Evolutionary conservation across 2,329 filamentous ascomycete species (phyloP).

Genomic region (Botrytis paeoniae): DNA sequence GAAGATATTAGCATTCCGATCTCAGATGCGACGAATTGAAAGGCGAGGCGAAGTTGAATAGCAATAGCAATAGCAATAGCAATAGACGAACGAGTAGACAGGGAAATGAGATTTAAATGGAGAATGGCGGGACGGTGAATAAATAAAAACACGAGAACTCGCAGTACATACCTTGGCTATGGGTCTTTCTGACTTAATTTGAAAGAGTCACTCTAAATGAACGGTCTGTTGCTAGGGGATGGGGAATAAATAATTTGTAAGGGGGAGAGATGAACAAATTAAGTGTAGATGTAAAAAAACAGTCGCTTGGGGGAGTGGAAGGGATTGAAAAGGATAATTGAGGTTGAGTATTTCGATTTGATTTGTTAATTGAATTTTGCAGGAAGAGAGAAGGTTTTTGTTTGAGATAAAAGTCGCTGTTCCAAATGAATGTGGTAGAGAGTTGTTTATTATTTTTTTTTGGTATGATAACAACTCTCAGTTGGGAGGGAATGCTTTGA

Average conservation of each 20-base stretch:
- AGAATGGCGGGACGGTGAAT: conserved; percentile 7
- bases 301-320: conserved; percentile 12
- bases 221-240: background rate
- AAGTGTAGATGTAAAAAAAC: background rate
- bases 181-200: conserved; percentile 19
- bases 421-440: conserved; percentile 42
- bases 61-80: background rate
- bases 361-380: conserved; percentile 14
- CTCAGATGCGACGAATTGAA: conserved; percentile 1
- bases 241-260: conserved; percentile 8
- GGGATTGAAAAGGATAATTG: background rate
- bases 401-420: conserved; percentile 30
- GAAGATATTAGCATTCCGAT: conserved; percentile 28
- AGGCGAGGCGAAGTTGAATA: background rate
- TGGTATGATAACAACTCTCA: conserved; percentile 31
- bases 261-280: conserved; percentile 18
- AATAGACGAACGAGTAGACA: background rate
- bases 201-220: conserved; percentile 8
- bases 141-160: background rate
- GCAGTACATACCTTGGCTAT: conserved; percentile 28
- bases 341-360: conserved; percentile 5
- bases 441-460: conserved; percentile 24
- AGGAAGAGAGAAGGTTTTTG: conserved; percentile 20
- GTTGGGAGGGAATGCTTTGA: conserved; percentile 37
- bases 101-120: conserved; percentile 1